phyloP scores from a whole-genome alignment of 2,329 filamentous ascomycete species.

The Cladosporium oxysporum region DNA sequence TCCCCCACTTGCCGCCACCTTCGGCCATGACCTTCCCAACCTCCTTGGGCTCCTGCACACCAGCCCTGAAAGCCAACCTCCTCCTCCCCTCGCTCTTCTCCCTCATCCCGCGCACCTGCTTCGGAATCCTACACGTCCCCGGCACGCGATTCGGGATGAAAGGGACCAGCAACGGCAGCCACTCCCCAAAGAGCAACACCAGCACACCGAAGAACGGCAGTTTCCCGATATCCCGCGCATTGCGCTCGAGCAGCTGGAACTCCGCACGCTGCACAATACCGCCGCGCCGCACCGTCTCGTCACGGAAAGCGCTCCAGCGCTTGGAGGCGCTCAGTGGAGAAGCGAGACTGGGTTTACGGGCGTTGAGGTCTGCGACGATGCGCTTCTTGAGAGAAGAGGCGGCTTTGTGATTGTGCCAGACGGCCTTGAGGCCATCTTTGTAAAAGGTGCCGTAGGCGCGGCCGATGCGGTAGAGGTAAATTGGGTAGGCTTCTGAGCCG shows the following conservation, averaged over 20 bases:
- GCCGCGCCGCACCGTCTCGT: slow-evolving; percentile 6
- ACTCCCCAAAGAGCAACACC: slow-evolving; percentile 78
- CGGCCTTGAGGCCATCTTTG: slow-evolving; percentile 76
- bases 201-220: slow-evolving; percentile 77
- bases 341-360: slow-evolving; percentile 18
- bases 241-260: slow-evolving; percentile 69
- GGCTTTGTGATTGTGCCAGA: slow-evolving; percentile 65
- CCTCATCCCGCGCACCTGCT: slow-evolving; percentile 65
- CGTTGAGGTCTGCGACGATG: slow-evolving; percentile 35
- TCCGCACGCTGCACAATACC: slow-evolving; percentile 60
- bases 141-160: slow-evolving; percentile 73
- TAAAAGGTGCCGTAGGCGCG: slow-evolving; percentile 83
- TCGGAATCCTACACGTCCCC: slow-evolving; percentile 78
- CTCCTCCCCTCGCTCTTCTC: slow-evolving; percentile 57
- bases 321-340: slow-evolving; percentile 11
- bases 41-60: slow-evolving; percentile 73
- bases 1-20: slow-evolving; percentile 42
- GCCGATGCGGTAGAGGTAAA: slow-evolving; percentile 64
- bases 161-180: slow-evolving; percentile 78
- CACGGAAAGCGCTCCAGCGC: slow-evolving; percentile 9
- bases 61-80: slow-evolving; percentile 48
- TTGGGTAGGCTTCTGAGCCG: slow-evolving; percentile 48
- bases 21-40: slow-evolving; percentile 17
- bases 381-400: slow-evolving; percentile 50
- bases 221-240: slow-evolving; percentile 70